These are phyloP conservation scores for Paxillus ammoniavirescens DNA, from an alignment of 768 basidiomycete genomes.

Conservation along the genomic window DNA sequence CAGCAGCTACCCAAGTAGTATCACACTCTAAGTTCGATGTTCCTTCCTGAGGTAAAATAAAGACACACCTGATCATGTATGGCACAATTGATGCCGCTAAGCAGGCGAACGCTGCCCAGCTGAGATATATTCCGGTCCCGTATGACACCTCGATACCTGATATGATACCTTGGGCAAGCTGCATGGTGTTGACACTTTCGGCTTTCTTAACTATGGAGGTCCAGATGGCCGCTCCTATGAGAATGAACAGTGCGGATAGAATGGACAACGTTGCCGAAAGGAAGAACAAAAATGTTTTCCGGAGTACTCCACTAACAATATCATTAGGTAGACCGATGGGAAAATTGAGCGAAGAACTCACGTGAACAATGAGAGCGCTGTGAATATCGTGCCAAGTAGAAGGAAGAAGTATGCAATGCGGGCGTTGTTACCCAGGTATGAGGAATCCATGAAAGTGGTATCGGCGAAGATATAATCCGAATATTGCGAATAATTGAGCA, in stretches of 20 bases:
- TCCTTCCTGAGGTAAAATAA: neutral
- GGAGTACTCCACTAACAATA: slow-evolving; percentile 57
- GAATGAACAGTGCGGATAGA: slow-evolving; percentile 56
- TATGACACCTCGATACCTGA: slow-evolving; percentile 64
- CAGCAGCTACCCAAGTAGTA: slow-evolving; percentile 57
- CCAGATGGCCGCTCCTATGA: slow-evolving; percentile 76
- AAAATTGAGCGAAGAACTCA: slow-evolving; percentile 35
- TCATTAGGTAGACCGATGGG: slow-evolving; percentile 3
- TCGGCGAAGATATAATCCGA: slow-evolving; percentile 51
- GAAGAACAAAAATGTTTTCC: slow-evolving; percentile 65
- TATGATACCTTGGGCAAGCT: slow-evolving; percentile 40
- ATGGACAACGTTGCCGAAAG: slow-evolving; percentile 63
- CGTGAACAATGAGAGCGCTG: slow-evolving; percentile 65
- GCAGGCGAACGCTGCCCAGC: slow-evolving; percentile 75
- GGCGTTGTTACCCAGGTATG: slow-evolving; percentile 60
- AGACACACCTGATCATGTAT: slow-evolving; percentile 71
- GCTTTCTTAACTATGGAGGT: slow-evolving; percentile 69
- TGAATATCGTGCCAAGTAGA: slow-evolving; percentile 66
- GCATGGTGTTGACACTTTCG: slow-evolving; percentile 53
- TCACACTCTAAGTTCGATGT: neutral
- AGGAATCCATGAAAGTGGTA: slow-evolving; percentile 57
- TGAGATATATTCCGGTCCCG: slow-evolving; percentile 61
- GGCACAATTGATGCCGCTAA: slow-evolving; percentile 66
- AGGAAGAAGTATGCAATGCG: slow-evolving; percentile 75
- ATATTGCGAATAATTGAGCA: slow-evolving; percentile 54